Conservation (phyloP, 148 eudicot genomes). For the Camellia japonica region DNA sequence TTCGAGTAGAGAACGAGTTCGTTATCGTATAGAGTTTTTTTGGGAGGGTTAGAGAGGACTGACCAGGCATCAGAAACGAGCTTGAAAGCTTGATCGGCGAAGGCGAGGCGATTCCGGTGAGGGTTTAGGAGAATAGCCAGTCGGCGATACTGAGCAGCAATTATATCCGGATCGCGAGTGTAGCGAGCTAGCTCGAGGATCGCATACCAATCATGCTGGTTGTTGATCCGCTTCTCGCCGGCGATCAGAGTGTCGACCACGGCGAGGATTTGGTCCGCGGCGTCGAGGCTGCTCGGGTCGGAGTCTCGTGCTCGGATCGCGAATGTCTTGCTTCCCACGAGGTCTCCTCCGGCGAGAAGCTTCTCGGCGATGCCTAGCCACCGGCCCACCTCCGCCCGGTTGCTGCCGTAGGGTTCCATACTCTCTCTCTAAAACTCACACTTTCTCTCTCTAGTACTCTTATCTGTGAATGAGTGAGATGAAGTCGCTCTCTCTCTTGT, state of each 20-base stretch:
- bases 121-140: constrained; percentile 59
- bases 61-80: constrained; percentile 73
- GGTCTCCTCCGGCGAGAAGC: constrained; percentile 64
- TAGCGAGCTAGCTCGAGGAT: constrained; percentile 57
- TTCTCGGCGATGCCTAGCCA: constrained; percentile 81
- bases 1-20: constrained; percentile 32
- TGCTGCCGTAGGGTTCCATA: constrained; percentile 30
- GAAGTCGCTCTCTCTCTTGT: not conserved
- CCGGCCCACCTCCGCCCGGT: constrained; percentile 64
- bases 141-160: constrained; percentile 53
- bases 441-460: not conserved
- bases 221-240: constrained; percentile 54
- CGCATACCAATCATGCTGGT: constrained; percentile 60
- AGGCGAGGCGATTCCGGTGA: constrained; percentile 43
- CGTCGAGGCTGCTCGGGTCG: constrained; percentile 57
- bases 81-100: constrained; percentile 65
- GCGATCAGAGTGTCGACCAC: constrained; percentile 73
- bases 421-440: not conserved
- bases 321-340: constrained; percentile 70
- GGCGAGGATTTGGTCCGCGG: constrained; percentile 74
- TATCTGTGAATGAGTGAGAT: not conserved
- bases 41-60: constrained; percentile 62
- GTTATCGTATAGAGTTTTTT: constrained; percentile 55
- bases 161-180: constrained; percentile 45
- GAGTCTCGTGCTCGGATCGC: constrained; percentile 84